phyloP scores from a whole-genome alignment of 129 eudicot genomes.

The Artemisia annua region DNA sequence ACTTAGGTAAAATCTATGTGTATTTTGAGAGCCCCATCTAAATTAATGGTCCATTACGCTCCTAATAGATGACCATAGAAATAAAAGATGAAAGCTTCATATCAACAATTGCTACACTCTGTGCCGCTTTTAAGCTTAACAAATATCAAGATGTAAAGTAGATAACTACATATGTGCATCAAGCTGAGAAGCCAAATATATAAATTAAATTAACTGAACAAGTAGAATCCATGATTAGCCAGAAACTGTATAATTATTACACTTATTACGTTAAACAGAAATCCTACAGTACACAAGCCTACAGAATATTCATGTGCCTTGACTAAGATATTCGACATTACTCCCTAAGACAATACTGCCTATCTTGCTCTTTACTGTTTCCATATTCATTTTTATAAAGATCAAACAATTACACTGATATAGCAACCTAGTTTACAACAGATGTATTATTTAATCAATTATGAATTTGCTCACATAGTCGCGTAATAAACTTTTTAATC shows the following conservation, averaged over 20 bases:
- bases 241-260: too few species aligned
- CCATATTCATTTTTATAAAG: background rate
- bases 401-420: background rate
- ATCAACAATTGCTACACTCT: constrained; percentile 1
- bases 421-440: background rate
- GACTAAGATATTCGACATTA: background rate
- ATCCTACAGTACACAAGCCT: constrained; percentile 12
- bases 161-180: background rate
- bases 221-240: too few species aligned
- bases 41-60: background rate
- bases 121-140: too few species aligned
- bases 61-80: background rate
- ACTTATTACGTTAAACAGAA: background rate
- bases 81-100: background rate
- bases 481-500: background rate
- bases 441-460: background rate
- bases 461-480: background rate
- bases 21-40: background rate
- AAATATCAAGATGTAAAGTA: background rate
- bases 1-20: constrained; percentile 6
- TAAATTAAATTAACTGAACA: too few species aligned
- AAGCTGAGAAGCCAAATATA: background rate
- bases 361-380: background rate
- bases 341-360: background rate
- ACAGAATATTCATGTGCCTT: background rate